Evolutionary conservation across 225 moss, liverwort and hornwort genomes (phyloP).

Genomic region (Polytrichum commune): DNA sequence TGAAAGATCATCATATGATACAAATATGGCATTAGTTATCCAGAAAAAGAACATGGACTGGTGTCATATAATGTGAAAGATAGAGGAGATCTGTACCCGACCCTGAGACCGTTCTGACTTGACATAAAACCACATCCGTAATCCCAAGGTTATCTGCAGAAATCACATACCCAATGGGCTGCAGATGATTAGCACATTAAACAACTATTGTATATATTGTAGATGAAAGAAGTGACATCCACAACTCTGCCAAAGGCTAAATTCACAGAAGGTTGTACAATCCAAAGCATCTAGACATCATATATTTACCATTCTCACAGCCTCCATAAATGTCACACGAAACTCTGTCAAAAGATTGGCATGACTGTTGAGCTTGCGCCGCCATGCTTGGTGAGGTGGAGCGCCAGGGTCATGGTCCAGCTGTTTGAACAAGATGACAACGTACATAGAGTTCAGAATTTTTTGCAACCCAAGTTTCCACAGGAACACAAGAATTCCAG

Average conservation of each 20-base stretch:
- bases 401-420: conserved; percentile 87
- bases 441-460: neutral
- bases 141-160: conserved; percentile 76
- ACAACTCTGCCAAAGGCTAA: no score
- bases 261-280: neutral
- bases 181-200: no score
- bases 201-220: no score
- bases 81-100: conserved; percentile 48
- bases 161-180: neutral
- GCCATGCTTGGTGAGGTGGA: conserved; percentile 87
- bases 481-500: no score
- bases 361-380: conserved; percentile 79
- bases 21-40: no score
- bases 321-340: conserved; percentile 91
- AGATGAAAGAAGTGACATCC: no score
- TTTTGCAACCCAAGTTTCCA: no score
- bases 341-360: conserved; percentile 88
- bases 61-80: no score
- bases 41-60: no score
- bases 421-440: conserved; percentile 32
- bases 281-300: neutral
- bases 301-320: conserved; percentile 65
- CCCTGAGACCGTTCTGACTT: conserved; percentile 89
- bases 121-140: conserved; percentile 90
- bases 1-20: no score